A percentile compares a stretch with the other conserved stretches of the same genome.
These are phyloP conservation scores for Hemileia vastatrix DNA, from an alignment of 1,284 basidiomycete genomes.

Conservation along the genomic window DNA sequence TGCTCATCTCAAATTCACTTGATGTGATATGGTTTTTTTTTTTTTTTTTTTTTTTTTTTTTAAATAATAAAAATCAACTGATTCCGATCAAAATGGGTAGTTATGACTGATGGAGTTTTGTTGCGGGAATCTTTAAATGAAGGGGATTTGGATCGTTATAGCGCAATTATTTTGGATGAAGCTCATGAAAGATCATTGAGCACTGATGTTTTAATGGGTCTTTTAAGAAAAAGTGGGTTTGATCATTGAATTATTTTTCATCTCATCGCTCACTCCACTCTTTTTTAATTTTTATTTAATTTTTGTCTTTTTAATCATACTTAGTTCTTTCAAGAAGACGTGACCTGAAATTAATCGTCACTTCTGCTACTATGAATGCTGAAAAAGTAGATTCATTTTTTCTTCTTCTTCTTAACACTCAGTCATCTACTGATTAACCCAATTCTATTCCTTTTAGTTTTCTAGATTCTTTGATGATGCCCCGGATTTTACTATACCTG, in stretches of 20 bases:
- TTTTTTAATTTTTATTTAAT: constrained; percentile 6
- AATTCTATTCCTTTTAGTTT: constrained; percentile 54
- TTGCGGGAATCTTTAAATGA: constrained; percentile 91
- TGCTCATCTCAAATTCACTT: neutral
- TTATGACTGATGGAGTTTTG: constrained; percentile 93
- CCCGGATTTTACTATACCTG: constrained; percentile 91
- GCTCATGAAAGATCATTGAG: constrained; percentile 92
- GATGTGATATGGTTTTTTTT: neutral
- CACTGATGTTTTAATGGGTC: constrained; percentile 94
- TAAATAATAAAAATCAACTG: constrained; percentile 42
- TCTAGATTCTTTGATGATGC: constrained; percentile 89
- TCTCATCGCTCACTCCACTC: neutral
- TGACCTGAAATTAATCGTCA: constrained; percentile 92
- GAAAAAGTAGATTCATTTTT: constrained; percentile 59
- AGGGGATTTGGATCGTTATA: constrained; percentile 87
- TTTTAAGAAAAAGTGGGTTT: constrained; percentile 73
- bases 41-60: neutral
- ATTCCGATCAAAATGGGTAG: neutral
- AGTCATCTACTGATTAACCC: neutral
- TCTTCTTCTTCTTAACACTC: neutral
- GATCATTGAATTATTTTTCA: neutral
- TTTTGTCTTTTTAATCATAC: neutral
- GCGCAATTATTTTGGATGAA: constrained; percentile 90
- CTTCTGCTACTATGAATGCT: constrained; percentile 97
- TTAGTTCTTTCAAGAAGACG: constrained; percentile 77